Conservation (phyloP, 768 basidiomycete genomes). For the Panus rudis region DNA sequence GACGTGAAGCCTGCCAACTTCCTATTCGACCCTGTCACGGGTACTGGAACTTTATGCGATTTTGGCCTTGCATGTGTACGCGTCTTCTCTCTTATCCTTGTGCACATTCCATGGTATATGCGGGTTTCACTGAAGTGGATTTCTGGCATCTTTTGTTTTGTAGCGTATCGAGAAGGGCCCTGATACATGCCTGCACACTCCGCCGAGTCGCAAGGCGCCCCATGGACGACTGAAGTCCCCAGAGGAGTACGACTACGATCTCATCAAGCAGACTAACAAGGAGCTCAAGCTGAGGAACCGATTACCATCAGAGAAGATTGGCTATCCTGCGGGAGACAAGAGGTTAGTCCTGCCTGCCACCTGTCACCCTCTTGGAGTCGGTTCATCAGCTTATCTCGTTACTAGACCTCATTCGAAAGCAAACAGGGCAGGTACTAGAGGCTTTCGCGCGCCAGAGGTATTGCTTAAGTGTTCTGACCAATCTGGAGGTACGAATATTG, state of each 20-base stretch:
- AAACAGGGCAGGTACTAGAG: slow-evolving; percentile 93
- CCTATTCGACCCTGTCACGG: slow-evolving; percentile 80
- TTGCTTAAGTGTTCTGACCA: slow-evolving; percentile 91
- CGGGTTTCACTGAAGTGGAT: not conserved
- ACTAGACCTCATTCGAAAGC: slow-evolving; percentile 78
- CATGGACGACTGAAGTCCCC: slow-evolving; percentile 54
- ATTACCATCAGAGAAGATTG: slow-evolving; percentile 61
- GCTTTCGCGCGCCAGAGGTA: slow-evolving; percentile 96
- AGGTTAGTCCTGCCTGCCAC: too few relatives aligned
- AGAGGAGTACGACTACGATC: slow-evolving; percentile 39
- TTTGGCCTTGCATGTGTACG: slow-evolving; percentile 93
- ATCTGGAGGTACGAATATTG: slow-evolving; percentile 62
- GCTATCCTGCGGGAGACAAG: slow-evolving; percentile 72
- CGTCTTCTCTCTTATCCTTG: not conserved
- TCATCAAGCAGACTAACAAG: slow-evolving; percentile 51
- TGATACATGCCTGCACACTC: slow-evolving; percentile 74
- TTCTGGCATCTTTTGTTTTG: not conserved
- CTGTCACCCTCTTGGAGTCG: slow-evolving; percentile 2
- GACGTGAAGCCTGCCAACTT: slow-evolving; percentile 99
- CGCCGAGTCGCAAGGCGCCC: slow-evolving; percentile 50
- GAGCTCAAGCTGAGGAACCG: slow-evolving; percentile 51
- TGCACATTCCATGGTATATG: slow-evolving; percentile 2
- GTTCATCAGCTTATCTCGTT: slow-evolving; percentile 1
- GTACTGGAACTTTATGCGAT: slow-evolving; percentile 84
- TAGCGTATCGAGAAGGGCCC: slow-evolving; percentile 52